Evolutionary conservation across 176 grass and related monocot species (phyloP).

Genomic region (barley (Hordeum vulgare)): MorexV3_pseudomolecules_assembly NC_058522.1:513046681-513047180

Average conservation of each 20-base stretch:
- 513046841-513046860: not conserved
- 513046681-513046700: not conserved
- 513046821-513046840: not conserved
- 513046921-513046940: not conserved
- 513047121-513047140: not conserved
- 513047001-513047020: not conserved
- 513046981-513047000: not conserved
- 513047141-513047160: not conserved
- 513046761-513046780: not conserved
- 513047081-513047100: not conserved
- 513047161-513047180: not conserved
- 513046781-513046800: not conserved
- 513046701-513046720: not conserved
- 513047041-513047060: not conserved
- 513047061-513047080: not conserved
- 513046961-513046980: not conserved
- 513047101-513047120: not conserved
- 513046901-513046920: not conserved
- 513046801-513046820: not conserved
- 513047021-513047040: not conserved
- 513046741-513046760: not conserved
- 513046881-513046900: not conserved
- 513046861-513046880: not conserved
- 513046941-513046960: not conserved
- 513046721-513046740: not conserved